Evolutionary conservation across 495 filamentous ascomycete species (phyloP).

Genomic region (Bathelium albidoporum): DNA sequence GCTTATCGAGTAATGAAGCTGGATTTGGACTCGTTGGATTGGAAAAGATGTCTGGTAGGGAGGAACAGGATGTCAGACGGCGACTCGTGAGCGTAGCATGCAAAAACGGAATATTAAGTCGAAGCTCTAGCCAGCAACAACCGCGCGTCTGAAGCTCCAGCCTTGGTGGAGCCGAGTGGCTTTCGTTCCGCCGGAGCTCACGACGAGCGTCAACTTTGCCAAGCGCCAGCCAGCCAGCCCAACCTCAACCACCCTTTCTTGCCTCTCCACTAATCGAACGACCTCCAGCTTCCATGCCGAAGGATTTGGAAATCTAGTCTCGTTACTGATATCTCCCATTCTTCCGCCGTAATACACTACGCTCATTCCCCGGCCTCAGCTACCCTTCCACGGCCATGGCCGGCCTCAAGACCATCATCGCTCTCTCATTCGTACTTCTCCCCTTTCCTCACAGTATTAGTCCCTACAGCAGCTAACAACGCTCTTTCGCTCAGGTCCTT

Average conservation of each 20-base stretch:
- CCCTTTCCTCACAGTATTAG: neutral
- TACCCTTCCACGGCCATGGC: slow-evolving; percentile 54
- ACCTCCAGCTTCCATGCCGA: neutral
- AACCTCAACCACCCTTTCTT: neutral
- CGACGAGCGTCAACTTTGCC: neutral
- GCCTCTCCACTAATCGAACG: neutral
- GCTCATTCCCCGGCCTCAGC: neutral
- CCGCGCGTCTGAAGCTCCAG: neutral
- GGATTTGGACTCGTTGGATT: neutral
- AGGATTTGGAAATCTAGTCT: neutral
- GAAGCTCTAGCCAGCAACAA: slow-evolving; percentile 4
- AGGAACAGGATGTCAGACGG: neutral
- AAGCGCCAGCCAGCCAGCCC: neutral
- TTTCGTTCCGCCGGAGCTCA: neutral
- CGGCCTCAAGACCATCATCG: slow-evolving; percentile 96
- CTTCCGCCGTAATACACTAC: neutral
- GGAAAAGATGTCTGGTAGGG: neutral
- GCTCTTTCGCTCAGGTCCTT: slow-evolving; percentile 51
- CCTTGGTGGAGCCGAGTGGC: neutral
- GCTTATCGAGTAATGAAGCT: slow-evolving; percentile 11
- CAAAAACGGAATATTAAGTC: neutral
- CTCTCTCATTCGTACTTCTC: slow-evolving; percentile 77
- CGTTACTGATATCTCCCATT: neutral
- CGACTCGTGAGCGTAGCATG: neutral
- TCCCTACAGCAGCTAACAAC: neutral